A percentile compares a stretch with the other conserved stretches of the same genome.
Conservation (phyloP, 805 yeast genomes). For the Kockiozyma suomiensis region DNA sequence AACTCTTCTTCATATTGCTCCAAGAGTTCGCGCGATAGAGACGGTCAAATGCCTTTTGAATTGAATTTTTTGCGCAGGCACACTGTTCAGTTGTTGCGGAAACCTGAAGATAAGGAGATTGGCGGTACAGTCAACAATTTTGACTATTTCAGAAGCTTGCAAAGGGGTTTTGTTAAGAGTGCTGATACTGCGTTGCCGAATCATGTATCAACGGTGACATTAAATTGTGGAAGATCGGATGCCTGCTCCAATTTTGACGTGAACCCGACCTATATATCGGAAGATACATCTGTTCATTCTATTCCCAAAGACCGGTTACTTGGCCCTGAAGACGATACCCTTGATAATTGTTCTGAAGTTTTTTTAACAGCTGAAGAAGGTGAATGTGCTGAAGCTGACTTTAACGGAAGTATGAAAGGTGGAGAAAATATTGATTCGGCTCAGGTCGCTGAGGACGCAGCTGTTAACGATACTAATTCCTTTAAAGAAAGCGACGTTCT, state of each 20-base stretch:
- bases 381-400: neutral
- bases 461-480: too few species aligned
- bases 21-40: neutral
- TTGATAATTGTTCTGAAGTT: neutral
- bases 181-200: too few species aligned
- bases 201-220: neutral
- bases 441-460: too few species aligned
- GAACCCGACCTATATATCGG: neutral
- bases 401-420: too few species aligned
- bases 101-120: neutral
- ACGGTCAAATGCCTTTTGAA: neutral
- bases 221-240: too few species aligned
- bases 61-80: neutral
- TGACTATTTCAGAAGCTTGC: neutral
- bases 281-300: neutral
- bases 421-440: too few species aligned
- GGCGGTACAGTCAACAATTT: constrained; percentile 3
- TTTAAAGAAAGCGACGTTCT: too few species aligned
- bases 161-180: neutral
- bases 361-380: neutral
- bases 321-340: neutral
- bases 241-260: too few species aligned
- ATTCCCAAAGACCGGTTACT: neutral
- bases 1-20: neutral
- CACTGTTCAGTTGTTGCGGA: neutral